These are phyloP conservation scores for Citrus inodora DNA, from an alignment of 345 rosid species.

Conservation along the genomic window DNA sequence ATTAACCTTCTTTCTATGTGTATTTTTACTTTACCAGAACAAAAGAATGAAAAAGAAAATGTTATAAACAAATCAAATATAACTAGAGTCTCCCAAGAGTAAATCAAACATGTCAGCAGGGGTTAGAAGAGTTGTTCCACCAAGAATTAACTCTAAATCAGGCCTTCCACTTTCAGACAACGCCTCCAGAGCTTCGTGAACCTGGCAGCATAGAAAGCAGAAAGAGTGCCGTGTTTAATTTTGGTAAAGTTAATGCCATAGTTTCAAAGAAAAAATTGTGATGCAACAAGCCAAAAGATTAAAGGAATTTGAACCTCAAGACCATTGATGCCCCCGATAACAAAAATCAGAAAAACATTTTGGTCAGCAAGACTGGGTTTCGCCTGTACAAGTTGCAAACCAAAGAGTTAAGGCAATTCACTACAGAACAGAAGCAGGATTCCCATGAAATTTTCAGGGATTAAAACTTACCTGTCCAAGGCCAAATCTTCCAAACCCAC, in stretches of 20 bases:
- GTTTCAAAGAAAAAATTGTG: neutral
- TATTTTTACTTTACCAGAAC: neutral
- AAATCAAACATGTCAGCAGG: conserved; percentile 83
- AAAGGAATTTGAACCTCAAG: conserved; percentile 51
- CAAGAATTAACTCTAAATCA: conserved; percentile 63
- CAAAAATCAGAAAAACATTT: conserved; percentile 73
- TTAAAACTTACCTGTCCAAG: conserved; percentile 70
- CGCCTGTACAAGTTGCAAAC: conserved; percentile 46
- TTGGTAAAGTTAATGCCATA: neutral
- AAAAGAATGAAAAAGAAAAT: neutral
- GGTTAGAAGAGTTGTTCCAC: conserved; percentile 91
- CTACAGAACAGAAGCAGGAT: conserved; percentile 1
- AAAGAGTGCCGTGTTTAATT: neutral
- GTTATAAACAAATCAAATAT: conserved; percentile 29
- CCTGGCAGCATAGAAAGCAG: conserved; percentile 34
- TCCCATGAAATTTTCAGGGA: neutral
- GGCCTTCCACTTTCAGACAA: conserved; percentile 79
- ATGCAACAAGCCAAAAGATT: neutral
- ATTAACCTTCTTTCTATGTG: neutral
- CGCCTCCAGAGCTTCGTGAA: conserved; percentile 77
- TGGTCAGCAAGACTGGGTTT: conserved; percentile 87
- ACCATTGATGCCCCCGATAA: conserved; percentile 88
- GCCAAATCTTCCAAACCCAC: conserved; percentile 96
- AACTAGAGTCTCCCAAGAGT: conserved; percentile 60
- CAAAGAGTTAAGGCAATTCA: conserved; percentile 6